Conservation (phyloP, 345 rosid species). For the Euphorbia peplus region DNA sequence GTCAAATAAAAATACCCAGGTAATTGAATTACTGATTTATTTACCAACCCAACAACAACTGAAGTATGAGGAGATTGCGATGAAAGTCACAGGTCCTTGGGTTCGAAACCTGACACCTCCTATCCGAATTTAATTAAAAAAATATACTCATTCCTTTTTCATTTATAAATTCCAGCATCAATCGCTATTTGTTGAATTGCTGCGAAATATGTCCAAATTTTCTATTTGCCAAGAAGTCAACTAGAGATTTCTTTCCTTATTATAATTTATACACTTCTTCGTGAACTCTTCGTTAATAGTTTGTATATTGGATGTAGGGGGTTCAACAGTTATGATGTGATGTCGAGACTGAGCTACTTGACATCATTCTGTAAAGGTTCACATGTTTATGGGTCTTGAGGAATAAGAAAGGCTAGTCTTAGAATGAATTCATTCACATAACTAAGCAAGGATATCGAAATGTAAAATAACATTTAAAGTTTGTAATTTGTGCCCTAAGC, state of each 20-base stretch:
- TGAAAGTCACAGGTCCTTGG: no score
- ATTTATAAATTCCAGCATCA: neutral
- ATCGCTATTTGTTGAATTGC: neutral
- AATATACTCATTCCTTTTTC: neutral
- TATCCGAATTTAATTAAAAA: no score
- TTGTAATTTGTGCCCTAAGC: neutral
- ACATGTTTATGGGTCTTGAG: neutral
- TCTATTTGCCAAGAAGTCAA: neutral
- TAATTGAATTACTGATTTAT: no score
- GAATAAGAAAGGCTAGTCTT: neutral
- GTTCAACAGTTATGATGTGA: neutral
- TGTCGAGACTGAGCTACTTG: neutral
- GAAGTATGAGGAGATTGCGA: no score
- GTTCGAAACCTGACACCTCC: no score
- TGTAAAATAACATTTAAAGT: neutral
- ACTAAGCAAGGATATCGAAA: neutral
- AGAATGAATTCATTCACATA: conserved; percentile 1
- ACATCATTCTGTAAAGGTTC: neutral
- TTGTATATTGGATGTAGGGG: neutral
- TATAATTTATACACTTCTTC: neutral
- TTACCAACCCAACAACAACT: no score
- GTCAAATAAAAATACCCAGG: neutral
- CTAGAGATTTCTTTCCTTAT: neutral
- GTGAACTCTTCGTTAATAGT: neutral
- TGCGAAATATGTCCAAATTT: neutral